These are phyloP conservation scores for Samsoniella hepiali DNA, from an alignment of 2,329 filamentous ascomycete species.

Conservation along the genomic window DNA sequence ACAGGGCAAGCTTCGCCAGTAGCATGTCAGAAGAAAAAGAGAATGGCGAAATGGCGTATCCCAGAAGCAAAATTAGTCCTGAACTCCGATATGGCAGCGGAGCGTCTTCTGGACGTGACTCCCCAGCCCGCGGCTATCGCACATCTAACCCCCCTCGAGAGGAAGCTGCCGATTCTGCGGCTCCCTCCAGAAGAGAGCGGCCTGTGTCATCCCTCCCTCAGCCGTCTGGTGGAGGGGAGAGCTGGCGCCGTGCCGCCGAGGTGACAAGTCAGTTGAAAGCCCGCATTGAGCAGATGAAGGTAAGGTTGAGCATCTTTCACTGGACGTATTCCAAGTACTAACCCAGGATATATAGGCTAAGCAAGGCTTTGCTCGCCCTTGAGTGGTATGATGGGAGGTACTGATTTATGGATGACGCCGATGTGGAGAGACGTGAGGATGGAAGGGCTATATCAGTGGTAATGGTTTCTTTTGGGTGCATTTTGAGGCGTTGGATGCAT, in stretches of 20 bases:
- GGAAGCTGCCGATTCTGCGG: conserved; percentile 32
- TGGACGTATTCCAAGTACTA: not conserved
- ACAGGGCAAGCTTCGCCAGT: conserved; percentile 62
- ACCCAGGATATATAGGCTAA: conserved; percentile 26
- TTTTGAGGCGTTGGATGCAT: conserved; percentile 19
- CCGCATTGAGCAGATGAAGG: conserved; percentile 98
- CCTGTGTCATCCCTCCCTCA: conserved; percentile 37
- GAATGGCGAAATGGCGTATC: conserved; percentile 54
- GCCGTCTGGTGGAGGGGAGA: conserved; percentile 55
- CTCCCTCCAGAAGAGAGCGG: conserved; percentile 30
- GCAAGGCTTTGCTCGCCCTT: conserved; percentile 32
- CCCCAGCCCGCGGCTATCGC: conserved; percentile 55
- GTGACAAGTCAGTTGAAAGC: conserved; percentile 97
- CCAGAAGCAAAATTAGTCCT: conserved; percentile 52
- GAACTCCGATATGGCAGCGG: conserved; percentile 52
- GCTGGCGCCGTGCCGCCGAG: conserved; percentile 95
- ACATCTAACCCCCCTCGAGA: conserved; percentile 33
- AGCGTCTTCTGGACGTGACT: conserved; percentile 55
- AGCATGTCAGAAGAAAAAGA: conserved; percentile 74
- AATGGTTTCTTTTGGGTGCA: conserved; percentile 17
- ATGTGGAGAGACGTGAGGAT: not conserved
- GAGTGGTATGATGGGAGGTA: conserved; percentile 11
- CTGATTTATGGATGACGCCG: not conserved
- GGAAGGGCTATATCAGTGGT: not conserved
- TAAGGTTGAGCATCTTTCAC: conserved; percentile 29